phyloP scores from a whole-genome alignment of 768 basidiomycete species.

The Dacryopinax spathularia region DNA sequence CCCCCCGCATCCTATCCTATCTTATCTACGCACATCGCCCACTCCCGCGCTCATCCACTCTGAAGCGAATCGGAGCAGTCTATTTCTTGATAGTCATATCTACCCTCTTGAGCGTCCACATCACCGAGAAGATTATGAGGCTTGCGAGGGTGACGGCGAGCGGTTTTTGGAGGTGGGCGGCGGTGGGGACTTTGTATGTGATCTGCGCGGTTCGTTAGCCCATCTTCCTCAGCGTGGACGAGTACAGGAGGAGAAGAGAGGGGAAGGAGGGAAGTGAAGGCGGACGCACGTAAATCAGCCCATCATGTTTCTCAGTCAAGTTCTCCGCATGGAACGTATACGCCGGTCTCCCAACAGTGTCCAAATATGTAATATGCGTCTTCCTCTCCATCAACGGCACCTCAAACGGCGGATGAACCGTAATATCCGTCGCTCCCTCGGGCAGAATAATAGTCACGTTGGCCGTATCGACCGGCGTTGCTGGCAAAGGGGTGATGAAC shows the following conservation, averaged over 20 bases:
- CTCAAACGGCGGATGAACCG: conserved; percentile 64
- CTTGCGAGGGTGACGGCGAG: conserved; percentile 59
- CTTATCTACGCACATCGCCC: too few relatives aligned
- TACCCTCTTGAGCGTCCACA: conserved; percentile 35
- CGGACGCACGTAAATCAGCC: conserved; percentile 62
- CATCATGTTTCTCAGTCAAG: conserved; percentile 65
- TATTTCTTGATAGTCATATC: conserved; percentile 35
- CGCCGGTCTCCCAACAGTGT: conserved; percentile 74
- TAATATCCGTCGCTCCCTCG: conserved; percentile 87
- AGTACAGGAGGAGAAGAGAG: neutral
- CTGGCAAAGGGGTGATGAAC: conserved; percentile 67
- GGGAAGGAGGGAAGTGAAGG: neutral
- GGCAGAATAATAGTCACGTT: conserved; percentile 72
- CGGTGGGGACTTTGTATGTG: conserved; percentile 66
- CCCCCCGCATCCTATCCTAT: too few relatives aligned
- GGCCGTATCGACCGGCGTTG: conserved; percentile 65
- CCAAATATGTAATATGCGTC: conserved; percentile 79
- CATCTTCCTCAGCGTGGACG: neutral
- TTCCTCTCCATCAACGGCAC: conserved; percentile 44
- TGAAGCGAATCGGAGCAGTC: too few relatives aligned
- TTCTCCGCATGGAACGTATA: conserved; percentile 58
- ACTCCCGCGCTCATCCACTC: too few relatives aligned
- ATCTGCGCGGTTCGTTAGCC: too few relatives aligned
- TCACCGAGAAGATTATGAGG: conserved; percentile 46
- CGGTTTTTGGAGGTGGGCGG: conserved; percentile 79